A percentile compares a stretch with the other conserved stretches of the same genome.
Evolutionary conservation across 768 basidiomycete genomes (phyloP).

Genomic region (Mycena filopes): DNA sequence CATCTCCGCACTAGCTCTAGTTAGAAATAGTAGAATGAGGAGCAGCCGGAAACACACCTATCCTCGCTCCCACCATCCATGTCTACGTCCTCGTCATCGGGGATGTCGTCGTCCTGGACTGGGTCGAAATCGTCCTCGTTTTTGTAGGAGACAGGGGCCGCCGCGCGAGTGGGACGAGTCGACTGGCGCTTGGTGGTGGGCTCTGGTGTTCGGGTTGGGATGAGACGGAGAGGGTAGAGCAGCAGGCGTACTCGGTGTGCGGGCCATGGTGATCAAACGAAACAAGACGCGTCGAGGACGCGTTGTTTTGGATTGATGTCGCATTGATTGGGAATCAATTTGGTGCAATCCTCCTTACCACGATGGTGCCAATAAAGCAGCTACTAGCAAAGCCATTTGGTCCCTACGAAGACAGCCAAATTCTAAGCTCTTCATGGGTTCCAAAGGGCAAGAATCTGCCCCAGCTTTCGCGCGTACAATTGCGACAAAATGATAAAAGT

Average conservation of each 20-base stretch:
- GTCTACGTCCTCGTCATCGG: constrained; percentile 29
- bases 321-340: too few relatives aligned
- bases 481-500: neutral
- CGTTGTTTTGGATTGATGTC: constrained; percentile 29
- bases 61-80: constrained; percentile 32
- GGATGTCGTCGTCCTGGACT: constrained; percentile 28
- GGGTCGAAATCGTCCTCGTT: constrained; percentile 36
- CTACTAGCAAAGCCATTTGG: constrained; percentile 21
- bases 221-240: neutral
- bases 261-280: constrained; percentile 36
- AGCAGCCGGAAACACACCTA: constrained; percentile 7
- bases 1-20: constrained; percentile 29
- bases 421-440: neutral
- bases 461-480: constrained; percentile 8
- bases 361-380: too few relatives aligned
- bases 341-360: too few relatives aligned
- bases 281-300: constrained; percentile 32
- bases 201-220: neutral
- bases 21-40: neutral
- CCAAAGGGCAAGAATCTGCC: constrained; percentile 6
- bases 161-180: constrained; percentile 35
- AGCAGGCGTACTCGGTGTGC: constrained; percentile 36
- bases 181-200: constrained; percentile 21
- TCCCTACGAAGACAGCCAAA: constrained; percentile 3
- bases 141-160: constrained; percentile 32